Evolutionary conservation across 129 eudicot genomes (phyloP).

Genomic region (Artemisia tridentata): DNA sequence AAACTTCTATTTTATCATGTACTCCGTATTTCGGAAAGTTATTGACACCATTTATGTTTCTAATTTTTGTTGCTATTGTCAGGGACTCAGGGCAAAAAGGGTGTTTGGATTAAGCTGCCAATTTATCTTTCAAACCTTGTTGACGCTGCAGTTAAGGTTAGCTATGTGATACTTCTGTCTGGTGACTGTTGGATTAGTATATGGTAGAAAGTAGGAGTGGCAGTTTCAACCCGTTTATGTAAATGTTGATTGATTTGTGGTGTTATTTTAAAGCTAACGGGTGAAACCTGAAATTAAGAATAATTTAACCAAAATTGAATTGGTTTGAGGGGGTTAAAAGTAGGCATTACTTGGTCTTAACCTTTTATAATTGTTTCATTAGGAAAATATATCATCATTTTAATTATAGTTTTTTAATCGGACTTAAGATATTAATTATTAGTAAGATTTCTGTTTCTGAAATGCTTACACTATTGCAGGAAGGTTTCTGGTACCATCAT

Average conservation of each 20-base stretch:
- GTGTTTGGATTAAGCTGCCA: conserved; percentile 81
- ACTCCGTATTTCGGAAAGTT: neutral
- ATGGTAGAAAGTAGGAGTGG: conserved; percentile 5
- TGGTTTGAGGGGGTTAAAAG: too few relatives aligned
- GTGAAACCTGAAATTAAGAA: too few relatives aligned
- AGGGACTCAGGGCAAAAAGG: conserved; percentile 94
- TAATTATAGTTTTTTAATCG: too few relatives aligned
- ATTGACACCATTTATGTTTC: neutral
- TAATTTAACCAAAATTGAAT: too few relatives aligned
- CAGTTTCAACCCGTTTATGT: neutral
- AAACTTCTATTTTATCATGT: neutral
- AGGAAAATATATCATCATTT: too few relatives aligned
- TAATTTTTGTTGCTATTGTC: conserved; percentile 15
- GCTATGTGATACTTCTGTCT: conserved; percentile 8
- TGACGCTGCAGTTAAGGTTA: conserved; percentile 78
- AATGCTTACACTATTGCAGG: conserved; percentile 39
- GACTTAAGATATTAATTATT: too few relatives aligned
- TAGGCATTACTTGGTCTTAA: too few relatives aligned
- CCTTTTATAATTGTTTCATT: too few relatives aligned
- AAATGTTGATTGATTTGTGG: neutral
- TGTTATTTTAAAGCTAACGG: too few relatives aligned
- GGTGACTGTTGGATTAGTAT: conserved; percentile 1
- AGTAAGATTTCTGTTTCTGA: conserved; percentile 1
- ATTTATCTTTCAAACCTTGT: conserved; percentile 58
- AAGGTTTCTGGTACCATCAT: conserved; percentile 85